Conservation (phyloP, 139 green algal genomes). For the Parachlorella kessleri region DNA sequence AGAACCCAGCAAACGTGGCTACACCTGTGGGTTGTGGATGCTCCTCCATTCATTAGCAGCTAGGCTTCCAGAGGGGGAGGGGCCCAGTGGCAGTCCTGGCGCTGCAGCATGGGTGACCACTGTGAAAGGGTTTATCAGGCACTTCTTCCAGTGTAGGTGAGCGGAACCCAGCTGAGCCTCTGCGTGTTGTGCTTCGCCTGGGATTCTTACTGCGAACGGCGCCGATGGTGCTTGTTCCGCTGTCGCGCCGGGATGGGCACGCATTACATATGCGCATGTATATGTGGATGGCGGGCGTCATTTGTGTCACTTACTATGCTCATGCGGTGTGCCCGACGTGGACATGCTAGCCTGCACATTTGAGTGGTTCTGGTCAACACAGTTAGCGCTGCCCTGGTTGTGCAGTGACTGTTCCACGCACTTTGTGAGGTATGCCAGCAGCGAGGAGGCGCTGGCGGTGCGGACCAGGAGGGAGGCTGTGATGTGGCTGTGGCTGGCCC, state of each 20-base stretch:
- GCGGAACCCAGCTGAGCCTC: not conserved
- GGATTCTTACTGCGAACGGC: no score
- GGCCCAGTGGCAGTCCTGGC: constrained; percentile 22
- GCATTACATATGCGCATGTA: no score
- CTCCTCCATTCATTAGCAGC: constrained; percentile 69
- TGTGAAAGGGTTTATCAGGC: constrained; percentile 50
- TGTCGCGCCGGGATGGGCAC: no score
- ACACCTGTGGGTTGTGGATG: constrained; percentile 80
- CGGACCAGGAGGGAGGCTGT: constrained; percentile 44
- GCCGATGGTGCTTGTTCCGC: no score
- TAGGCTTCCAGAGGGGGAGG: constrained; percentile 31
- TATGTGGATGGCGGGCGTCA: no score
- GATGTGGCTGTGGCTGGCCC: constrained; percentile 80
- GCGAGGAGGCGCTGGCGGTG: constrained; percentile 46
- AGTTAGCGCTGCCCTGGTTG: no score
- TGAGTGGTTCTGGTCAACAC: no score
- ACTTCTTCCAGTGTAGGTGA: constrained; percentile 57
- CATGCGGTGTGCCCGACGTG: no score
- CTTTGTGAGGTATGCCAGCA: constrained; percentile 47
- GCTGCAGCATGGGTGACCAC: constrained; percentile 43
- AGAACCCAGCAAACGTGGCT: constrained; percentile 53
- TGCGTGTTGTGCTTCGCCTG: no score
- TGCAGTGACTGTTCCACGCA: constrained; percentile 56
- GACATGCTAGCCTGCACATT: no score
- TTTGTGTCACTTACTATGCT: no score